phyloP scores from a whole-genome alignment of 106 monocot species.

The Ottelia alismoides region DNA sequence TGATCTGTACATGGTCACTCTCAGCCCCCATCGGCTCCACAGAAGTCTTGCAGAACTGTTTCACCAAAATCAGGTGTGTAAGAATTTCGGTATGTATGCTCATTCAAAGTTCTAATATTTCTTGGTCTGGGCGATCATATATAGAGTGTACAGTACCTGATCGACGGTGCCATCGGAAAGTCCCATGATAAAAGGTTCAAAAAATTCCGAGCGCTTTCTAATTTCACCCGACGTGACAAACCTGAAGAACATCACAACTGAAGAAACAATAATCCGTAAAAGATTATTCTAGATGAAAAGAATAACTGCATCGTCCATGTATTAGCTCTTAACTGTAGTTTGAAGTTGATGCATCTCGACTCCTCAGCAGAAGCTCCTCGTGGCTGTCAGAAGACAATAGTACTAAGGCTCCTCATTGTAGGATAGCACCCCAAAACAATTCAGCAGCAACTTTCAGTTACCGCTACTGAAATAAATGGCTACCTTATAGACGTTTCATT shows the following conservation, averaged over 20 bases:
- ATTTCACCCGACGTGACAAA: constrained; percentile 82
- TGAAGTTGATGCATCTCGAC: constrained; percentile 53
- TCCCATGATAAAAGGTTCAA: constrained; percentile 72
- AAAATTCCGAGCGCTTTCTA: constrained; percentile 63
- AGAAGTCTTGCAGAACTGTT: constrained; percentile 86
- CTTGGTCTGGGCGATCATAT: too few species aligned
- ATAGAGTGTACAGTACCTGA: too few species aligned
- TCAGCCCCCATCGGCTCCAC: constrained; percentile 99
- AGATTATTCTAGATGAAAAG: too few species aligned
- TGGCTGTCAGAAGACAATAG: constrained; percentile 28
- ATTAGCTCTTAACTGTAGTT: constrained; percentile 53
- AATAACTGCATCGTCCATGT: constrained; percentile 12
- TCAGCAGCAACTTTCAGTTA: neutral
- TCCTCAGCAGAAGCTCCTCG: constrained; percentile 61
- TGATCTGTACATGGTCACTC: constrained; percentile 89
- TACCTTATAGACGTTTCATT: constrained; percentile 57
- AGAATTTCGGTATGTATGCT: too few species aligned
- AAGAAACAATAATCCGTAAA: constrained; percentile 4
- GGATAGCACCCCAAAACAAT: neutral
- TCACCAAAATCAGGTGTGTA: too few species aligned
- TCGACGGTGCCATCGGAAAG: constrained; percentile 44
- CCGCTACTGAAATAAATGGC: constrained; percentile 17
- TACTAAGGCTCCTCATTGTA: constrained; percentile 20
- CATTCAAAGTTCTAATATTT: too few species aligned
- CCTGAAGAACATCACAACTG: constrained; percentile 95